Conservation (phyloP, 2,329 filamentous ascomycete genomes). For the Stachybotrys chlorohalonatus region DNA sequence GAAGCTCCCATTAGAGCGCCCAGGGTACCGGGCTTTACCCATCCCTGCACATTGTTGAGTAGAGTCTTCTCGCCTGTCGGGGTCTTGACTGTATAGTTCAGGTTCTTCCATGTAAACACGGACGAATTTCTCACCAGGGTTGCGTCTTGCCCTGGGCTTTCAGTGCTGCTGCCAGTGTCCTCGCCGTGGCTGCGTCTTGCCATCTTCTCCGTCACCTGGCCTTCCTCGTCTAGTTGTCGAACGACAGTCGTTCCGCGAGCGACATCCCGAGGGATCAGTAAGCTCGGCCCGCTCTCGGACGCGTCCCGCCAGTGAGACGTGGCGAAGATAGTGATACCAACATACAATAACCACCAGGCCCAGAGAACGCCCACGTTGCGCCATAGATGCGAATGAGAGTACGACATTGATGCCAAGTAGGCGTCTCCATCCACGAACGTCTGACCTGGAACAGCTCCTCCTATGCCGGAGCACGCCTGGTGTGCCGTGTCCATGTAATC, state of each 20-base stretch:
- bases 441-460: constrained; percentile 41
- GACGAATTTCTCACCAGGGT: constrained; percentile 53
- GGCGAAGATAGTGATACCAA: constrained; percentile 45
- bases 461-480: constrained; percentile 49
- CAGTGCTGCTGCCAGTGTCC: constrained; percentile 7
- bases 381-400: constrained; percentile 44
- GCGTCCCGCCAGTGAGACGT: constrained; percentile 48
- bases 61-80: constrained; percentile 55
- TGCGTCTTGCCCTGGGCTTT: constrained; percentile 4
- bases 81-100: constrained; percentile 60
- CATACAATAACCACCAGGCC: constrained; percentile 54
- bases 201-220: constrained; percentile 17
- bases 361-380: constrained; percentile 54
- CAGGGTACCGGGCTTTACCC: constrained; percentile 71
- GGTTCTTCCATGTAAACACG: constrained; percentile 66
- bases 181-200: not conserved
- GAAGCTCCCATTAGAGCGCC: constrained; percentile 76
- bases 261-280: constrained; percentile 55
- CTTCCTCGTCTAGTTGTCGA: constrained; percentile 39
- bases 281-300: constrained; percentile 40
- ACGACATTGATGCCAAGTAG: constrained; percentile 47
- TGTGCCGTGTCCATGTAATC: constrained; percentile 31
- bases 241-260: constrained; percentile 24
- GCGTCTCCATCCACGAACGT: constrained; percentile 45
- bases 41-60: constrained; percentile 72